Evolutionary conservation across 2,329 filamentous ascomycete genomes (phyloP).

Genomic region (Venturia oleaginea): DNA sequence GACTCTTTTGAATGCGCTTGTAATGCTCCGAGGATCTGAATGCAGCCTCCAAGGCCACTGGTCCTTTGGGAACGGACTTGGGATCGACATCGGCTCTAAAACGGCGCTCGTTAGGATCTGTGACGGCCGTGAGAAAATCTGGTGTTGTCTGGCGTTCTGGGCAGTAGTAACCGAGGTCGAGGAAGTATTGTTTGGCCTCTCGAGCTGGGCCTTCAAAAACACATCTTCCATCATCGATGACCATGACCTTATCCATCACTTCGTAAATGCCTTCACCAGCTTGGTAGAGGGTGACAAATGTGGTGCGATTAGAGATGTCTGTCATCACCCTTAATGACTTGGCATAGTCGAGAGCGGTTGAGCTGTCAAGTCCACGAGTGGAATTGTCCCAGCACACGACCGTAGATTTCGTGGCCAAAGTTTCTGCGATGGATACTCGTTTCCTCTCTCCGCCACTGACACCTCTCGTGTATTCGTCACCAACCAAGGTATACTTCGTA

Average conservation of each 20-base stretch:
- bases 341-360: slow-evolving; percentile 65
- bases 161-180: slow-evolving; percentile 58
- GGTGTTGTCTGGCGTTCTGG: slow-evolving; percentile 58
- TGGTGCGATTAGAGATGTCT: slow-evolving; percentile 53
- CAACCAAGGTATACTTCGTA: slow-evolving; percentile 63
- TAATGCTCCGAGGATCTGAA: slow-evolving; percentile 39
- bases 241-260: slow-evolving; percentile 22
- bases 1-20: slow-evolving; percentile 50
- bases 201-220: slow-evolving; percentile 55
- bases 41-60: slow-evolving; percentile 41
- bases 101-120: slow-evolving; percentile 49
- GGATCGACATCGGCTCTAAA: slow-evolving; percentile 46
- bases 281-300: slow-evolving; percentile 63
- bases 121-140: slow-evolving; percentile 66
- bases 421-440: slow-evolving; percentile 40
- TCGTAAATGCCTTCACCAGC: slow-evolving; percentile 38
- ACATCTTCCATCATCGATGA: slow-evolving; percentile 33
- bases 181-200: slow-evolving; percentile 55
- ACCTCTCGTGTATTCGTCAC: slow-evolving; percentile 64
- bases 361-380: slow-evolving; percentile 64
- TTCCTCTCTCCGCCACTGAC: slow-evolving; percentile 41
- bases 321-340: slow-evolving; percentile 56
- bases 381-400: slow-evolving; percentile 47
- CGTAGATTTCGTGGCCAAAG: slow-evolving; percentile 35
- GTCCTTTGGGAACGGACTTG: slow-evolving; percentile 42